phyloP scores from a whole-genome alignment of 2,329 filamentous ascomycete genomes.

The Pseudophaeomoniella oleicola region DNA sequence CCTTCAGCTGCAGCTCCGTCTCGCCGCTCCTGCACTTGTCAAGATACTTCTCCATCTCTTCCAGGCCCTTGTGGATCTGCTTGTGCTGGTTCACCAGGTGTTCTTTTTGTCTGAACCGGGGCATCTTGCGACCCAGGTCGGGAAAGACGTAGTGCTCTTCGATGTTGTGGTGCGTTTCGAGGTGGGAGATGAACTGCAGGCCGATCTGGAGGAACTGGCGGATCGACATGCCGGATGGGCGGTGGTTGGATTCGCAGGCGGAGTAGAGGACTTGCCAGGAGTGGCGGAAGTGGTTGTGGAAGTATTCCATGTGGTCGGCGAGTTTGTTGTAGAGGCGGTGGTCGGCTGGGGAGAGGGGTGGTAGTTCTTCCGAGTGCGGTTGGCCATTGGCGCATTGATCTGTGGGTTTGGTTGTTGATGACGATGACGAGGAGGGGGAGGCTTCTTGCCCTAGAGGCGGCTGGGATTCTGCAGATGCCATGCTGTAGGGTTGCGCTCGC shows the following conservation, averaged over 20 bases:
- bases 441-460: no score
- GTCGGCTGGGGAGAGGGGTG: slow-evolving; percentile 50
- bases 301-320: slow-evolving; percentile 2
- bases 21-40: slow-evolving; percentile 47
- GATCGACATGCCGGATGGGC: slow-evolving; percentile 50
- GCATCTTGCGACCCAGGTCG: slow-evolving; percentile 60
- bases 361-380: slow-evolving; percentile 27
- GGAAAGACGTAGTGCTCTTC: slow-evolving; percentile 77
- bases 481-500: no score
- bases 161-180: slow-evolving; percentile 67
- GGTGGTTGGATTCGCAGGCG: slow-evolving; percentile 45
- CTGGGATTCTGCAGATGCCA: background rate
- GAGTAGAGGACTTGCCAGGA: slow-evolving; percentile 59
- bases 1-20: slow-evolving; percentile 37
- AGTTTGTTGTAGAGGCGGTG: slow-evolving; percentile 50
- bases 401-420: background rate
- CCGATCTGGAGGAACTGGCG: slow-evolving; percentile 54
- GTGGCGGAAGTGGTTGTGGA: slow-evolving; percentile 65
- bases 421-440: no score
- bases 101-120: slow-evolving; percentile 53
- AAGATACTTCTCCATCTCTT: slow-evolving; percentile 52
- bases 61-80: slow-evolving; percentile 64
- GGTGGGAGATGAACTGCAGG: slow-evolving; percentile 53
- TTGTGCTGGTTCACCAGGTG: slow-evolving; percentile 61
- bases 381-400: background rate